phyloP scores from a whole-genome alignment of 257 asterid species.

The Linaria vulgaris region DNA sequence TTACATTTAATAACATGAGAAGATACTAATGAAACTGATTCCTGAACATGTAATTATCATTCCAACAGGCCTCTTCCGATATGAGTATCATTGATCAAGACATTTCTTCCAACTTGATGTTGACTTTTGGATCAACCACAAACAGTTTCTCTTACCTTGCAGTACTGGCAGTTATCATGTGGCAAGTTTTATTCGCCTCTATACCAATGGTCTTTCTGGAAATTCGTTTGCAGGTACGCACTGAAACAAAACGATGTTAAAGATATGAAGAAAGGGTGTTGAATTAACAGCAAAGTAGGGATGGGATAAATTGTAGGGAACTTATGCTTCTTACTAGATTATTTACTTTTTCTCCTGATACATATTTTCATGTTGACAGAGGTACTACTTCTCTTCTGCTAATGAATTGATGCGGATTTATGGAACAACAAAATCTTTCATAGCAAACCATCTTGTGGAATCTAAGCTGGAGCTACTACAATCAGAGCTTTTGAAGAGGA shows the following conservation, averaged over 20 bases:
- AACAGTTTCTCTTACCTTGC: conserved; percentile 66
- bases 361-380: conserved; percentile 39
- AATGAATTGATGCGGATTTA: conserved; percentile 89
- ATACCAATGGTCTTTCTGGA: conserved; percentile 81
- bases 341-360: no score
- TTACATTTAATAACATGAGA: not conserved
- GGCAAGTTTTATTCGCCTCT: conserved; percentile 84
- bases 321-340: no score
- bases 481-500: conserved; percentile 88
- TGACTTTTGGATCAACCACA: conserved; percentile 75
- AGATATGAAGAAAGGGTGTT: conserved; percentile 9
- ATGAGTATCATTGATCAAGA: conserved; percentile 89
- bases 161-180: conserved; percentile 73
- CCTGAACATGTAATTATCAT: conserved; percentile 1
- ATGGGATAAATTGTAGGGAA: no score
- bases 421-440: conserved; percentile 92
- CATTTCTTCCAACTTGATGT: conserved; percentile 72
- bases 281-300: no score
- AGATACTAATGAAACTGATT: conserved; percentile 6
- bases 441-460: conserved; percentile 90
- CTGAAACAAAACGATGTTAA: not conserved
- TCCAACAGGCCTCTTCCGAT: conserved; percentile 75
- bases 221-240: conserved; percentile 73
- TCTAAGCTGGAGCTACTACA: conserved; percentile 74
- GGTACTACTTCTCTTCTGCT: conserved; percentile 79